Conservation (phyloP, 2,329 filamentous ascomycete genomes). For the Huntiella abstrusa region DNA sequence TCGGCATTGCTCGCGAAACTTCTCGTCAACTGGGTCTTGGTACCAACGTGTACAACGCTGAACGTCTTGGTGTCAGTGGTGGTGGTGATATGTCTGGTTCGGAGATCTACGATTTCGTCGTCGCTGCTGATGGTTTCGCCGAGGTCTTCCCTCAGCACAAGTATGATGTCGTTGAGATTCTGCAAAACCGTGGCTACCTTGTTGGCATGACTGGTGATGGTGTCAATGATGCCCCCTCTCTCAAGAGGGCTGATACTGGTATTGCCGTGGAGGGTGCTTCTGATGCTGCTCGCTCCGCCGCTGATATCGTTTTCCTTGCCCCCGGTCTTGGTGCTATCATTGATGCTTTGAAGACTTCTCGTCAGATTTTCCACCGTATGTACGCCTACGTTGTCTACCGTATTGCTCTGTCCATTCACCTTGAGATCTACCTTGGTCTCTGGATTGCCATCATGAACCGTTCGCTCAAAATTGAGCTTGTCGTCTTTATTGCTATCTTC, state of each 20-base stretch:
- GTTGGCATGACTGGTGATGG: slow-evolving; percentile 94
- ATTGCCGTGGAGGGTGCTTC: slow-evolving; percentile 88
- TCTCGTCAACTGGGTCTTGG: slow-evolving; percentile 80
- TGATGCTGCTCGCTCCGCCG: slow-evolving; percentile 75
- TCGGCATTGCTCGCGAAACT: slow-evolving; percentile 82
- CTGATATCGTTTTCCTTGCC: slow-evolving; percentile 86
- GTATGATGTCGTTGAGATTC: slow-evolving; percentile 83
- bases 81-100: slow-evolving; percentile 86
- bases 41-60: slow-evolving; percentile 85
- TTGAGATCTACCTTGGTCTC: slow-evolving; percentile 78
- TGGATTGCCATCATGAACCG: slow-evolving; percentile 82
- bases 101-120: slow-evolving; percentile 87
- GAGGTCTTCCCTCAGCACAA: slow-evolving; percentile 93
- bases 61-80: slow-evolving; percentile 75
- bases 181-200: slow-evolving; percentile 81
- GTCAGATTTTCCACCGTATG: slow-evolving; percentile 94
- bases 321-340: slow-evolving; percentile 85
- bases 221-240: slow-evolving; percentile 81
- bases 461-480: slow-evolving; percentile 66
- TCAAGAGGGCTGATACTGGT: slow-evolving; percentile 92
- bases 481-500: slow-evolving; percentile 90
- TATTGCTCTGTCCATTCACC: slow-evolving; percentile 77
- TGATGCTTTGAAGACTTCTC: slow-evolving; percentile 78
- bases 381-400: slow-evolving; percentile 91
- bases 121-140: slow-evolving; percentile 86